phyloP scores from a whole-genome alignment of 768 basidiomycete genomes.

The Leucogyrophana mollusca region DNA sequence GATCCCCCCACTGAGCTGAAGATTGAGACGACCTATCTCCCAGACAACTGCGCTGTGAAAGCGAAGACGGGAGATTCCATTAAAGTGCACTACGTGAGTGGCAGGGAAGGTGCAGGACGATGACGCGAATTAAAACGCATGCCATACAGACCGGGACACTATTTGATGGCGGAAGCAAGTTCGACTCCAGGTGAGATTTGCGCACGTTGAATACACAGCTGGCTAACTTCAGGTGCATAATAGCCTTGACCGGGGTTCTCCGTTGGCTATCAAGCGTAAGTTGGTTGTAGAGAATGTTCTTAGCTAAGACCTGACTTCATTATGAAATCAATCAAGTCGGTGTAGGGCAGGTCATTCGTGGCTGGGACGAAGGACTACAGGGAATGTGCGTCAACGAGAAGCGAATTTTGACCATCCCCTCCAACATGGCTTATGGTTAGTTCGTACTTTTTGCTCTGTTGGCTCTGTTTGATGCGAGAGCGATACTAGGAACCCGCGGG shows the following conservation, averaged over 20 bases:
- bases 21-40: constrained; percentile 61
- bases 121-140: not conserved
- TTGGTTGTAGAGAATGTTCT: too few species aligned
- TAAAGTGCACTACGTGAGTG: constrained; percentile 75
- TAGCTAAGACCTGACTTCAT: too few species aligned
- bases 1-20: constrained; percentile 54
- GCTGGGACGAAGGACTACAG: constrained; percentile 80
- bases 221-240: not conserved
- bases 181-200: constrained; percentile 76
- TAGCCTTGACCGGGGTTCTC: constrained; percentile 70
- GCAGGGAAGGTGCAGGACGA: not conserved
- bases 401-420: constrained; percentile 84
- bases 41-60: constrained; percentile 53
- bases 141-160: constrained; percentile 73
- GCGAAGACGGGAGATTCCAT: constrained; percentile 64
- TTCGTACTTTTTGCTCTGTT: too few species aligned
- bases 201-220: not conserved
- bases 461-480: not conserved
- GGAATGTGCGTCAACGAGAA: constrained; percentile 90
- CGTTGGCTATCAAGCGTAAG: constrained; percentile 79
- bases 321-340: constrained; percentile 51
- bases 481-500: constrained; percentile 61
- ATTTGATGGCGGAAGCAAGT: constrained; percentile 73
- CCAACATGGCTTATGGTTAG: constrained; percentile 80
- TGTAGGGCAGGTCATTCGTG: constrained; percentile 76